These are phyloP conservation scores for Phoenix roebelenii DNA, from an alignment of 176 grass and related monocot species.

Conservation along the genomic window DNA sequence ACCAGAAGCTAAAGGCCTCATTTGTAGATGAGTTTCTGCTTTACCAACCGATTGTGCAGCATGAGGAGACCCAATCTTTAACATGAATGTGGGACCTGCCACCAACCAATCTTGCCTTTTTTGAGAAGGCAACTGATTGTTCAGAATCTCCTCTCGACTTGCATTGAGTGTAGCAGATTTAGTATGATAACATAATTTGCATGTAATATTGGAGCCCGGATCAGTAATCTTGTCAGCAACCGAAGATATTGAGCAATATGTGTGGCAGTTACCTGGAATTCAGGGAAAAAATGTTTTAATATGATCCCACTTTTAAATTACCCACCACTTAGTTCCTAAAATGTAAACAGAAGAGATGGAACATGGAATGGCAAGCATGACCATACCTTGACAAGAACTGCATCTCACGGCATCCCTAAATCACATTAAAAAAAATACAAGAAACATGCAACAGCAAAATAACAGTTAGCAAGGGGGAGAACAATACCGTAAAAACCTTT, in stretches of 20 bases:
- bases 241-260: conserved; percentile 50
- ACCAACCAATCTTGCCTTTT: conserved; percentile 6
- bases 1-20: conserved; percentile 20
- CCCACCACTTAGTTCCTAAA: background rate
- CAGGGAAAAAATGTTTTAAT: conserved; percentile 23
- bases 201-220: conserved; percentile 36
- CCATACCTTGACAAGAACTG: conserved; percentile 77
- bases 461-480: conserved; percentile 15
- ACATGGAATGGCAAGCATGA: conserved; percentile 1
- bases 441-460: conserved; percentile 24
- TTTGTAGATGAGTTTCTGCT: conserved; percentile 27
- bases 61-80: background rate
- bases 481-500: background rate
- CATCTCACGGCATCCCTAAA: conserved; percentile 67
- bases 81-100: background rate
- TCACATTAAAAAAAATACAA: conserved; percentile 28
- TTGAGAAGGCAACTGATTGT: conserved; percentile 15
- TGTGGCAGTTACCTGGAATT: conserved; percentile 71
- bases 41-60: conserved; percentile 18
- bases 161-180: conserved; percentile 15
- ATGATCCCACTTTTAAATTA: conserved; percentile 1
- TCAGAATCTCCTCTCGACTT: conserved; percentile 10
- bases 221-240: conserved; percentile 24
- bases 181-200: conserved; percentile 48
- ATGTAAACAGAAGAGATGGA: background rate